Conservation (phyloP, 441 rosid genomes). For the Euphorbia schlechtendalii region DNA sequence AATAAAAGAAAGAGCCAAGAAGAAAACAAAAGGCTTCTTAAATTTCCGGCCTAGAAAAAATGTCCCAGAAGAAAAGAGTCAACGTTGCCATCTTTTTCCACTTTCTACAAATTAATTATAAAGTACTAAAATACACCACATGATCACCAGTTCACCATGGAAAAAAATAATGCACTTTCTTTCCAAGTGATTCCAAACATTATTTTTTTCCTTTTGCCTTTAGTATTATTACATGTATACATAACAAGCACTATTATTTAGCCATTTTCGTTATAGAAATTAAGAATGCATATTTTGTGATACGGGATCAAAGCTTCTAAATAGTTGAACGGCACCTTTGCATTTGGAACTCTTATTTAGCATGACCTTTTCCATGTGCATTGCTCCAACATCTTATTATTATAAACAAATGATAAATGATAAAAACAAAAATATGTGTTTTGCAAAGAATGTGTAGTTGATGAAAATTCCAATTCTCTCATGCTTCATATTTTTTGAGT, state of each 20-base stretch:
- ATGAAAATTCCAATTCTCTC: too few relatives aligned
- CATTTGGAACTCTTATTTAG: neutral
- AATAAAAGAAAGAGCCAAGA: neutral
- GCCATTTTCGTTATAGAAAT: neutral
- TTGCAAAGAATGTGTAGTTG: too few relatives aligned
- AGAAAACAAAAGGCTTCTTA: constrained; percentile 6
- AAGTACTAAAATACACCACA: constrained; percentile 15
- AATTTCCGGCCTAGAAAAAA: constrained; percentile 19
- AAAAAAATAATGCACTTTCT: too few relatives aligned
- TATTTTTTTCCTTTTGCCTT: neutral
- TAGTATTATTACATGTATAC: neutral
- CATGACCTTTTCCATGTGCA: constrained; percentile 11
- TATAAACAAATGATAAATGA: neutral
- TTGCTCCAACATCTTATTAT: neutral
- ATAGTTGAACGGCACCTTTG: constrained; percentile 10
- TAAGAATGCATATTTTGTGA: neutral
- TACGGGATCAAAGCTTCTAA: constrained; percentile 10
- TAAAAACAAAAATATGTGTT: neutral
- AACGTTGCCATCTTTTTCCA: constrained; percentile 16
- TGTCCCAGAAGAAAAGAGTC: constrained; percentile 21
- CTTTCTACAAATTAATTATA: constrained; percentile 16
- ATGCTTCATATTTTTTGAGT: too few relatives aligned
- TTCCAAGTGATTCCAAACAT: neutral
- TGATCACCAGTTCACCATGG: constrained; percentile 7
- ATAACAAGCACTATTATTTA: neutral